Evolutionary conservation across 257 asterid genomes (phyloP), one percentile per base, ranked within the genome.

Genomic region (Eucommia ulmoides): DNA sequence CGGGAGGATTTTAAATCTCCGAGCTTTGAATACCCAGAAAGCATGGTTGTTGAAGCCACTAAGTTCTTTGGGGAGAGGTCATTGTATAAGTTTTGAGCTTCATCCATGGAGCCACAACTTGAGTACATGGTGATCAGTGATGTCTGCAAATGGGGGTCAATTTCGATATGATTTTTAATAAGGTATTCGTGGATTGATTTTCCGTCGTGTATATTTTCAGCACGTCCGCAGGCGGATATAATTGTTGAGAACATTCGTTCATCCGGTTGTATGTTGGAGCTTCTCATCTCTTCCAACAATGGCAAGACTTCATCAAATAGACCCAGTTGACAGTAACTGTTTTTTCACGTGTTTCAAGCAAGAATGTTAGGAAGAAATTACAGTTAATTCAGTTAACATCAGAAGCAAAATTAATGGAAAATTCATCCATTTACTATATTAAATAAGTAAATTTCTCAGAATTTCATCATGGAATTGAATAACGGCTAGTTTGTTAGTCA

Each of bases 81-180:
- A n/a, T 75, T 73, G 25, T 81, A 82, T 67, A 84, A 56, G 51
- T 55, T 63, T 58, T 71, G 77, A 20, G 95, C 91, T 33, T 60
- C 50, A 42, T 81, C 88, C 76, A 82, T 82, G 24, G 71, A 60
- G n/a, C 83, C 92, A 59, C 70, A 77, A 56, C 67, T 55, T 23
- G 80, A 65, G 54, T 79, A 80, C 92, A 85, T 73, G 79, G 73
- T 77, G 48, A 85, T 35, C 23, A 82, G 81, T 20, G 88, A 73
- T 26, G 66, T 71, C 65, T 77, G 91, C 63, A 77, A 54, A 53
- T 76, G 73, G 45, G 80, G 63, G 62, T 82, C 84, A 12, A 65
- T 23, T 41, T 25, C 48, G 20, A 77, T 63, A 12, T 65, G 63
- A 53, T 58, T 65, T 51, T 72, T 79, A 0, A 68, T 25, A 46